phyloP scores from a whole-genome alignment of 225 moss, liverwort and hornwort species.

The Bryoerythrophyllum caledonicum region DNA sequence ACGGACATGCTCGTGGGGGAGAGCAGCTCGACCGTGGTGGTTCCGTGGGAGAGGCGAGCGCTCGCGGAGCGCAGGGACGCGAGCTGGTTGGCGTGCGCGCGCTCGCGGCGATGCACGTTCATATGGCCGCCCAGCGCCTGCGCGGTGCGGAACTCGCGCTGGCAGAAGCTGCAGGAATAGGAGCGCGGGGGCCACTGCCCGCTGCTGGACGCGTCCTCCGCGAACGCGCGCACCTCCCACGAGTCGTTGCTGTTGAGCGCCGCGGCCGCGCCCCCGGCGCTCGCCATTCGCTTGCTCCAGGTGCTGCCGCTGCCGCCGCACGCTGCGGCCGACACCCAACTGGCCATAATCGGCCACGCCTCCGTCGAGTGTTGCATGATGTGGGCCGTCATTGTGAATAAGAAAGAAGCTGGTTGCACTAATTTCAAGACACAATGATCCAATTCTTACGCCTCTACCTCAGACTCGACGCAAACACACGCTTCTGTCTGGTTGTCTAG shows the following conservation, averaged over 20 bases:
- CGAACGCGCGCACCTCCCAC: constrained; percentile 80
- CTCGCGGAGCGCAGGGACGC: constrained; percentile 46
- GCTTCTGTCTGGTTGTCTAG: not conserved
- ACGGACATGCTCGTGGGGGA: constrained; percentile 19
- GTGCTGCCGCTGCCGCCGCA: constrained; percentile 31
- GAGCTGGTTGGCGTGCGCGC: constrained; percentile 67
- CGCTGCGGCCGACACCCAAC: constrained; percentile 10
- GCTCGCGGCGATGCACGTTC: constrained; percentile 82
- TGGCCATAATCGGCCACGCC: constrained; percentile 27
- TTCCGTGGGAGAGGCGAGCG: not conserved
- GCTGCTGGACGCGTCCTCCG: constrained; percentile 68
- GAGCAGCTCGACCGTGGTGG: constrained; percentile 19
- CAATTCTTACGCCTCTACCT: constrained; percentile 7
- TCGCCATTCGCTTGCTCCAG: constrained; percentile 41
- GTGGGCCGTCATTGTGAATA: constrained; percentile 34
- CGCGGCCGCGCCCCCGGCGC: not conserved
- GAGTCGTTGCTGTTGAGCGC: constrained; percentile 29
- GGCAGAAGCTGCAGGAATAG: constrained; percentile 80
- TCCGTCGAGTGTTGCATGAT: constrained; percentile 33
- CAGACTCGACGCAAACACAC: not conserved
- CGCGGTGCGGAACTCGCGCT: constrained; percentile 81
- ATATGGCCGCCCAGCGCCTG: constrained; percentile 86
- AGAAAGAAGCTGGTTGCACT: not conserved
- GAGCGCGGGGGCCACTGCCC: constrained; percentile 89
- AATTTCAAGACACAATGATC: too few relatives aligned